Evolutionary conservation across 2,329 filamentous ascomycete species (phyloP).

Genomic region (Blastomyces emzantsi): DNA sequence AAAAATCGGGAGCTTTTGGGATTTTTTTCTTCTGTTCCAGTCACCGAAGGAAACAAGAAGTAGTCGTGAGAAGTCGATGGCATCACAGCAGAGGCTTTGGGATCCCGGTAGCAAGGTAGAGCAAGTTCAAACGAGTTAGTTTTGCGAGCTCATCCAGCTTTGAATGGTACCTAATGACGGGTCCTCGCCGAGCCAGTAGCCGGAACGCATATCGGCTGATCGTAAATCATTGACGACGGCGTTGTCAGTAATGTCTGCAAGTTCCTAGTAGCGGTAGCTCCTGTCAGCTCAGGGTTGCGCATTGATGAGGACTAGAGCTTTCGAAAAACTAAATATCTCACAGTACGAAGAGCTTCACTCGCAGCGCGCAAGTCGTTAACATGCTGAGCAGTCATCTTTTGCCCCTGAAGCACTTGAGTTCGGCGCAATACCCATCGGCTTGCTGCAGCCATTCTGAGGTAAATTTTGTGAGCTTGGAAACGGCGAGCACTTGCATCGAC

Average conservation of each 20-base stretch:
- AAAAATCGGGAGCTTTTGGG: not conserved
- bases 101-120: not conserved
- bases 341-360: constrained; percentile 41
- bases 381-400: constrained; percentile 41
- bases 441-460: constrained; percentile 50
- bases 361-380: constrained; percentile 41
- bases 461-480: constrained; percentile 54
- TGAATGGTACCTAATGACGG: constrained; percentile 46
- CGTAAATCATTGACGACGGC: constrained; percentile 49
- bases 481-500: constrained; percentile 51
- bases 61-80: not conserved
- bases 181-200: constrained; percentile 55
- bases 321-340: constrained; percentile 25
- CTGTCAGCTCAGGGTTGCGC: not conserved
- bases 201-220: constrained; percentile 46
- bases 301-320: not conserved
- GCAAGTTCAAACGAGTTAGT: not conserved
- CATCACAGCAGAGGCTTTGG: not conserved
- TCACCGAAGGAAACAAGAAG: not conserved
- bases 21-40: constrained; percentile 2
- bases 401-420: constrained; percentile 43
- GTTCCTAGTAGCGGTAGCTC: constrained; percentile 38
- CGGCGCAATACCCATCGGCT: constrained; percentile 51
- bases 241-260: constrained; percentile 48
- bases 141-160: constrained; percentile 35